phyloP scores from a whole-genome alignment of 1,284 basidiomycete species.

The Irpex sp. region DNA sequence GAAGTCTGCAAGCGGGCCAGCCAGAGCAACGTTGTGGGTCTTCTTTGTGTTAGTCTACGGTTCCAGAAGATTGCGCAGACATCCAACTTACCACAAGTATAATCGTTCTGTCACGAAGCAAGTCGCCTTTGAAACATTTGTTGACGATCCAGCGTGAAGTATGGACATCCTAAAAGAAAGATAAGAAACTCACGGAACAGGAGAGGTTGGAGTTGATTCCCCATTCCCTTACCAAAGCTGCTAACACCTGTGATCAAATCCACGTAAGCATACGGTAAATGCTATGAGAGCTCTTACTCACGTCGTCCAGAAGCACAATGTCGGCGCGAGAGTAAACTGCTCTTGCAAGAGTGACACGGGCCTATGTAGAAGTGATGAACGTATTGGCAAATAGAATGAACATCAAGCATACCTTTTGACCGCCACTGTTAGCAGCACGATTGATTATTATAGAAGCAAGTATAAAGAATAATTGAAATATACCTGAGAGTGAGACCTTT shows the following conservation, averaged over 20 bases:
- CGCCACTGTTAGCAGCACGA: slow-evolving; percentile 43
- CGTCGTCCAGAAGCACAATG: slow-evolving; percentile 59
- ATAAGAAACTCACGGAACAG: neutral
- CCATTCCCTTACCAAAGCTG: slow-evolving; percentile 33
- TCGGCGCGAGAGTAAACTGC: slow-evolving; percentile 59
- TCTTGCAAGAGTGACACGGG: slow-evolving; percentile 65
- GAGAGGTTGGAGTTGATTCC: neutral
- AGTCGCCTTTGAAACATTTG: slow-evolving; percentile 67
- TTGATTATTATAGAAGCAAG: neutral
- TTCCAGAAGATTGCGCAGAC: neutral
- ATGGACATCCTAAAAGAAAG: slow-evolving; percentile 42
- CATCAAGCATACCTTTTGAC: slow-evolving; percentile 49
- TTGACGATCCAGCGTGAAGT: slow-evolving; percentile 77
- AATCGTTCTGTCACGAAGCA: slow-evolving; percentile 66
- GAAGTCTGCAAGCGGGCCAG: slow-evolving; percentile 58
- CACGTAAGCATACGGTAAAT: neutral
- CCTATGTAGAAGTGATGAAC: slow-evolving; percentile 58
- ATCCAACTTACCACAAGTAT: slow-evolving; percentile 59
- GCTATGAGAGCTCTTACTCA: slow-evolving; percentile 18
- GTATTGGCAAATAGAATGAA: neutral
- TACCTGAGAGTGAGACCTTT: slow-evolving; percentile 55
- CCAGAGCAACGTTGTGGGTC: slow-evolving; percentile 47
- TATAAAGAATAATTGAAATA: neutral
- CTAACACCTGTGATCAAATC: slow-evolving; percentile 32
- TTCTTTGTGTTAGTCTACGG: neutral